Evolutionary conservation across 306 rosid species (phyloP).

Genomic region (Hippophae rhamnoides): DNA sequence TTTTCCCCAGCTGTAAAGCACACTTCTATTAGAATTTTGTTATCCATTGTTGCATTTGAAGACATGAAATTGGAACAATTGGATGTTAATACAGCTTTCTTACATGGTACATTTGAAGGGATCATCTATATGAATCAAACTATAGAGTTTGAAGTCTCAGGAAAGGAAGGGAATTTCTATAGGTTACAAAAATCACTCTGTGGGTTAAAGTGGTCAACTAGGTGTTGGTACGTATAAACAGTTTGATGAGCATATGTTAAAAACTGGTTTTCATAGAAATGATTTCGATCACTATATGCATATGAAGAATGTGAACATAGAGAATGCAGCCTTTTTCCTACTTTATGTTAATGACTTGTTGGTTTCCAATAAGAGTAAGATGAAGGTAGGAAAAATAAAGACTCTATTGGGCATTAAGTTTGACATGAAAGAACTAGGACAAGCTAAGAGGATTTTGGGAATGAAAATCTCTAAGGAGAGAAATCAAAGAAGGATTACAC

Average conservation of each 20-base stretch:
- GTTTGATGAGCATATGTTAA: background rate
- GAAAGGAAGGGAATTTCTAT: no score
- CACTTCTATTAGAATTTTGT: background rate
- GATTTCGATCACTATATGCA: background rate
- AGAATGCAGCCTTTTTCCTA: background rate
- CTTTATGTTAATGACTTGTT: background rate
- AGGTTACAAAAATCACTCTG: background rate
- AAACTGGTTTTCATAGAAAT: background rate
- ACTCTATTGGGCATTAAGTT: background rate
- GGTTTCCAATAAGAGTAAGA: background rate
- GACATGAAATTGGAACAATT: background rate
- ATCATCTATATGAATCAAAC: background rate
- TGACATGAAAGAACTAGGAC: background rate
- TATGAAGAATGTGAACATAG: background rate
- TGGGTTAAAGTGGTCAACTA: background rate
- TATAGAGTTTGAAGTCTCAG: background rate
- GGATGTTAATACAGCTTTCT: background rate
- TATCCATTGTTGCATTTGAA: background rate
- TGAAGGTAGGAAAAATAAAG: background rate
- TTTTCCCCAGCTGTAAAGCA: background rate
- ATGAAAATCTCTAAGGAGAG: background rate
- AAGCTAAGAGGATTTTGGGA: background rate
- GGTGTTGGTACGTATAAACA: background rate
- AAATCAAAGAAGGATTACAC: background rate
- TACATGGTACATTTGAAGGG: background rate